Percentiles rank a stretch among this genome's conserved stretches.
Conservation (phyloP, 1,284 basidiomycete genomes). For the Microbotryomycetes sp. region DNA sequence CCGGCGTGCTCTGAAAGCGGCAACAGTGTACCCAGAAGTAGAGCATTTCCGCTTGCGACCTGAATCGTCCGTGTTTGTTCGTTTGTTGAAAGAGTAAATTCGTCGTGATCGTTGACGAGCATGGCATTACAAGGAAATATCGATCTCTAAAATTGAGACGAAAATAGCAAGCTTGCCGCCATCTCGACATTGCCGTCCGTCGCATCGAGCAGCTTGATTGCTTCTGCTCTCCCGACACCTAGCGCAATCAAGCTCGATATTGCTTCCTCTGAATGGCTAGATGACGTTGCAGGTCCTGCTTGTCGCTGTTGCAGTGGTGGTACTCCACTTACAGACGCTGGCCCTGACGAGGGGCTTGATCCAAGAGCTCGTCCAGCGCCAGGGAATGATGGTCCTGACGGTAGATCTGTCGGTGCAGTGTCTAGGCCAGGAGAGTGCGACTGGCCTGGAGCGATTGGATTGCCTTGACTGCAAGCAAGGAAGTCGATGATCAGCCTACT, state of each 20-base stretch:
- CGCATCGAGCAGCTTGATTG: conserved; percentile 67
- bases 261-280: conserved; percentile 34
- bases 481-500: not conserved
- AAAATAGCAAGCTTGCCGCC: conserved; percentile 82
- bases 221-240: conserved; percentile 67
- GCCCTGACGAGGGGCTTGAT: conserved; percentile 8
- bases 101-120: too few species aligned
- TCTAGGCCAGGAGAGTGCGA: conserved; percentile 24
- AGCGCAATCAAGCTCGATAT: conserved; percentile 55
- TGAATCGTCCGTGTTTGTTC: too few species aligned
- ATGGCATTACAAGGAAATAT: too few species aligned
- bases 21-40: too few species aligned
- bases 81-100: too few species aligned
- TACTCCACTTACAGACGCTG: conserved; percentile 2
- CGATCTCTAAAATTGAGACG: conserved; percentile 3
- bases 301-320: not conserved
- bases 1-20: not conserved
- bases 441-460: conserved; percentile 22
- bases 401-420: not conserved
- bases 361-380: conserved; percentile 39
- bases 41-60: too few species aligned
- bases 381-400: conserved; percentile 35
- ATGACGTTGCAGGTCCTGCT: not conserved
- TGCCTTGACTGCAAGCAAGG: conserved; percentile 29
- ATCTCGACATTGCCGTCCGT: conserved; percentile 79